Evolutionary conservation across 1,284 basidiomycete species (phyloP).

Genomic region (Mycena sp.): DNA sequence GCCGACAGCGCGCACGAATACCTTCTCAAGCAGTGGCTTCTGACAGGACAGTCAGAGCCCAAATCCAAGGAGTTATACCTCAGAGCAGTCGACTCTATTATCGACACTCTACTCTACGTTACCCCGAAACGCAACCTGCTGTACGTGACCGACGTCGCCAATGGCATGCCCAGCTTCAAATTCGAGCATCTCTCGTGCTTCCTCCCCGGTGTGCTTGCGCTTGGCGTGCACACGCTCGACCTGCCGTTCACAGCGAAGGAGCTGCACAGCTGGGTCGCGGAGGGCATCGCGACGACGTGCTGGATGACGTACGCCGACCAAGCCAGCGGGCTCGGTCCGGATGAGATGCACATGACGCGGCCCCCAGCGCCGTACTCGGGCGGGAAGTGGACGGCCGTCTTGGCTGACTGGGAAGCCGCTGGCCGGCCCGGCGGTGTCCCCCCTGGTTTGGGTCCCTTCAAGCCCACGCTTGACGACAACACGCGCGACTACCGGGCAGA

Average conservation of each 20-base stretch:
- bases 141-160: constrained; percentile 68
- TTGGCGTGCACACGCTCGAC: constrained; percentile 68
- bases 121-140: constrained; percentile 70
- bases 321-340: constrained; percentile 69
- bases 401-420: constrained; percentile 59
- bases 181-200: constrained; percentile 84
- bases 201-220: constrained; percentile 74
- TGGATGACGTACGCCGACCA: constrained; percentile 73
- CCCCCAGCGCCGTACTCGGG: constrained; percentile 36
- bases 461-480: constrained; percentile 29
- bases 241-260: constrained; percentile 48
- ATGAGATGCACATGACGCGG: constrained; percentile 56
- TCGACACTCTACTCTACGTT: constrained; percentile 71
- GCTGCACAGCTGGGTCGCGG: constrained; percentile 66
- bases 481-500: constrained; percentile 59
- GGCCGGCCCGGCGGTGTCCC: constrained; percentile 57
- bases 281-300: constrained; percentile 73
- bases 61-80: constrained; percentile 48
- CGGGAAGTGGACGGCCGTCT: constrained; percentile 56
- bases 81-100: constrained; percentile 63
- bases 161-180: constrained; percentile 51
- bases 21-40: constrained; percentile 54
- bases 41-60: constrained; percentile 27
- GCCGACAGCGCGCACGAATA: too few species aligned
- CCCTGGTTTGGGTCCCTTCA: constrained; percentile 57